Evolutionary conservation across 768 basidiomycete species (phyloP).

Genomic region (Termitomyces sp.): DNA sequence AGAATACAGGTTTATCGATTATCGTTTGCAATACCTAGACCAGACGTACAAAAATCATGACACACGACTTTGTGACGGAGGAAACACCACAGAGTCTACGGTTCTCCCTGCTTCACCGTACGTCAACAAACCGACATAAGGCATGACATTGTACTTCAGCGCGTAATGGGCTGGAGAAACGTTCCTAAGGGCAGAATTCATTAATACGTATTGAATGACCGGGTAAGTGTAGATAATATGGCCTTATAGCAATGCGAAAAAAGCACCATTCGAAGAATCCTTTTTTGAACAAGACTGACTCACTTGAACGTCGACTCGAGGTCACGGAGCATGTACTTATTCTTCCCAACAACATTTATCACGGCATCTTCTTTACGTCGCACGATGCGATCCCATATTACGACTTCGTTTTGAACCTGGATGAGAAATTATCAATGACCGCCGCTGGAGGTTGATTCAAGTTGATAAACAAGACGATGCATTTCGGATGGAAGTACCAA

Average conservation of each 20-base stretch:
- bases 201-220: neutral
- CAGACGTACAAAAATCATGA: conserved; percentile 16
- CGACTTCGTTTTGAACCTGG: conserved; percentile 72
- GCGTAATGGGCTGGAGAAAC: conserved; percentile 61
- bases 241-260: neutral
- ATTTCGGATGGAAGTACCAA: neutral
- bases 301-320: conserved; percentile 70
- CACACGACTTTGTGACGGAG: conserved; percentile 32
- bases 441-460: neutral
- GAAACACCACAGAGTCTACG: conserved; percentile 31
- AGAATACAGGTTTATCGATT: neutral
- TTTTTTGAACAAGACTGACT: conserved; percentile 23
- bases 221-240: neutral
- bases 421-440: neutral
- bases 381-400: conserved; percentile 90
- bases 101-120: conserved; percentile 66
- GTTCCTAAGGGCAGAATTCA: conserved; percentile 37
- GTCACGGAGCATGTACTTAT: conserved; percentile 84
- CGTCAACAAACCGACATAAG: conserved; percentile 74
- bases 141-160: conserved; percentile 88
- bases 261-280: neutral
- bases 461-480: neutral
- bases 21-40: neutral
- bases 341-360: conserved; percentile 59
- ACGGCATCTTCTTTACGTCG: conserved; percentile 72